Conservation (phyloP, 257 asterid species). For the Cruciata laevipes region DNA sequence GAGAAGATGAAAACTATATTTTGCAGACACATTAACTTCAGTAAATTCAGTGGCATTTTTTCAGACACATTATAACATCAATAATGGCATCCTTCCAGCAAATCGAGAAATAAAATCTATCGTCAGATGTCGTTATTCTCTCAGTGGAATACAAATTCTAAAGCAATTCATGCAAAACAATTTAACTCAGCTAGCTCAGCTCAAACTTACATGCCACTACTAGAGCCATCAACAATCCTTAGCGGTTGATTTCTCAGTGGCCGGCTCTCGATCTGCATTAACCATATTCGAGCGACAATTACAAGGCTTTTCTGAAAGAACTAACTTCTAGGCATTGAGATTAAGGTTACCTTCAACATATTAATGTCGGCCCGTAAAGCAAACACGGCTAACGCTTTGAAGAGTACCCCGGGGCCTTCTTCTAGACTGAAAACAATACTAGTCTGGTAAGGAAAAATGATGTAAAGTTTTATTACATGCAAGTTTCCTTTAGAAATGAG, state of each 20-base stretch:
- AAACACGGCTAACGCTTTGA: constrained; percentile 92
- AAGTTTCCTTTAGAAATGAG: constrained; percentile 1
- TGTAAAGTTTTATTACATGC: constrained; percentile 7
- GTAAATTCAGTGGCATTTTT: too few species aligned
- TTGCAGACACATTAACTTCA: too few species aligned
- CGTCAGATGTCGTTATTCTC: too few species aligned
- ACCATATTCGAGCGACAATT: constrained; percentile 4
- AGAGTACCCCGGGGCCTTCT: constrained; percentile 95
- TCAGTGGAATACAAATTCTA: too few species aligned
- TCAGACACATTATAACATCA: too few species aligned
- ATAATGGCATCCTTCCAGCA: too few species aligned
- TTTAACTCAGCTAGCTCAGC: too few species aligned
- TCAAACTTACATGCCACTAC: too few species aligned
- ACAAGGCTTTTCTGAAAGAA: constrained; percentile 1
- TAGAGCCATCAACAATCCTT: constrained; percentile 77
- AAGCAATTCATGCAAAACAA: too few species aligned
- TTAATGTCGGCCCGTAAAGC: constrained; percentile 73
- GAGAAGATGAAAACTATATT: too few species aligned
- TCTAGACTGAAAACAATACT: constrained; percentile 88
- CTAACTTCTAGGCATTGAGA: constrained; percentile 6
- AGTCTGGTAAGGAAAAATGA: constrained; percentile 41
- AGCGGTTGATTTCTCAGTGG: constrained; percentile 80
- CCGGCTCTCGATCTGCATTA: constrained; percentile 82
- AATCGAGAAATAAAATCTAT: too few species aligned
- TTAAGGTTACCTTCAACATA: constrained; percentile 60